phyloP scores from a whole-genome alignment of 2,329 filamentous ascomycete genomes.

The Penicillium sp. region DNA sequence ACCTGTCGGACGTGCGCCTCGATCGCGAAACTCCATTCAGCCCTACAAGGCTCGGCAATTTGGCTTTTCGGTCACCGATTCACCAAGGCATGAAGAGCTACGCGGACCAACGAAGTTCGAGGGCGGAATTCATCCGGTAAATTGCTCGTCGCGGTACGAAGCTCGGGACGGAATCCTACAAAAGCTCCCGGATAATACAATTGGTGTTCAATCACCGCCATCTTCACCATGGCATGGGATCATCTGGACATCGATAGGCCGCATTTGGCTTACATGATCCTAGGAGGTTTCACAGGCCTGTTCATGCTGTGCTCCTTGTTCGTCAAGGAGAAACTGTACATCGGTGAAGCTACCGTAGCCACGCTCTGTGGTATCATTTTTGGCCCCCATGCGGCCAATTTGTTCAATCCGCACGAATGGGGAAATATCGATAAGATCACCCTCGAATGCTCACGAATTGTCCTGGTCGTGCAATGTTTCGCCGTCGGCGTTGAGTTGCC shows the following conservation, averaged over 20 bases:
- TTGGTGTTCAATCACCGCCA: conserved; percentile 1
- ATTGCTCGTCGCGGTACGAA: conserved; percentile 17
- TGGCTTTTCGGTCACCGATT: conserved; percentile 2
- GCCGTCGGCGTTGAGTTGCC: conserved; percentile 71
- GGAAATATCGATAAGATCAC: conserved; percentile 68
- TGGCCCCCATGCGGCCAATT: conserved; percentile 64
- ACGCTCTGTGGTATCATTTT: conserved; percentile 70
- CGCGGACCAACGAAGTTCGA: conserved; percentile 17
- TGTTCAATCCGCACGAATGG: conserved; percentile 63
- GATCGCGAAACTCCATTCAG: conserved; percentile 9
- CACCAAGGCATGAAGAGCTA: conserved; percentile 33
- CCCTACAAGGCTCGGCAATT: conserved; percentile 20
- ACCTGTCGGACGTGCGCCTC: background rate
- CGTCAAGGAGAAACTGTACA: conserved; percentile 98
- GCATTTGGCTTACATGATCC: conserved; percentile 97
- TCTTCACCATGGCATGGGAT: conserved; percentile 51
- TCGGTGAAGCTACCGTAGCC: conserved; percentile 94
- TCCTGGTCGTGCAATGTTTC: conserved; percentile 72
- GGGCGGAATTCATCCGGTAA: conserved; percentile 28
- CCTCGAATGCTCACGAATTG: conserved; percentile 69
- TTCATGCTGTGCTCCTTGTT: conserved; percentile 99
- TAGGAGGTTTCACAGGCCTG: conserved; percentile 93
- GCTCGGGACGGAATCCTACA: background rate
- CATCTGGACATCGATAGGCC: conserved; percentile 75
- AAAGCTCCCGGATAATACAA: conserved; percentile 4